A percentile compares a stretch with the other conserved stretches of the same genome.
phyloP scores from a whole-genome alignment of 257 asterid genomes.

The Ilex aquifolium region DNA sequence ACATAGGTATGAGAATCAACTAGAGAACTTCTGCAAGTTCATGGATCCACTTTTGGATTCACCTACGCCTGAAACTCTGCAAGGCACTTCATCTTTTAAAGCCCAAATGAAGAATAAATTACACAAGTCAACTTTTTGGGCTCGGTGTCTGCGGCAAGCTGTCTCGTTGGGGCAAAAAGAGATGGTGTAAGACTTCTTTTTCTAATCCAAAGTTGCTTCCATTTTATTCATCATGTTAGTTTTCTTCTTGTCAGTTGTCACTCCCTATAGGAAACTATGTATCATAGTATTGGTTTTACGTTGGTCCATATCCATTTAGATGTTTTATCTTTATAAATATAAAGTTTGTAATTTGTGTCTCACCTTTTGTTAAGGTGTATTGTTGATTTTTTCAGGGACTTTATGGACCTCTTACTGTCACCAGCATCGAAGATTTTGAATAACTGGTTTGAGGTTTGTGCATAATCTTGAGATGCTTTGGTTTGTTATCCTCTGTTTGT shows the following conservation, averaged over 20 bases:
- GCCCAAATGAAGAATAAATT: constrained; percentile 61
- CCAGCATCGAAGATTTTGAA: constrained; percentile 92
- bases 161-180: constrained; percentile 76
- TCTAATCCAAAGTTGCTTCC: constrained; percentile 8
- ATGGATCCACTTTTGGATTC: constrained; percentile 88
- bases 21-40: constrained; percentile 75
- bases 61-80: constrained; percentile 71
- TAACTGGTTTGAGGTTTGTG: constrained; percentile 91
- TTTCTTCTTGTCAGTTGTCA: constrained; percentile 7
- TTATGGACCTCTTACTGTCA: constrained; percentile 76
- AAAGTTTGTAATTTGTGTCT: too few relatives aligned
- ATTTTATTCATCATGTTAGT: constrained; percentile 1
- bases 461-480: not conserved
- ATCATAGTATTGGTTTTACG: constrained; percentile 6
- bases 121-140: constrained; percentile 71
- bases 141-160: constrained; percentile 55
- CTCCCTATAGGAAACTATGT: constrained; percentile 4
- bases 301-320: constrained; percentile 2
- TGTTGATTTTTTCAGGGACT: constrained; percentile 57
- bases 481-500: not conserved
- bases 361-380: constrained; percentile 13
- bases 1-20: constrained; percentile 62
- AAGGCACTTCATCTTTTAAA: constrained; percentile 37
- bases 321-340: too few relatives aligned
- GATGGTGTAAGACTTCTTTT: constrained; percentile 53